phyloP scores from a whole-genome alignment of 2,329 filamentous ascomycete genomes.

The Venturia asperata region DNA sequence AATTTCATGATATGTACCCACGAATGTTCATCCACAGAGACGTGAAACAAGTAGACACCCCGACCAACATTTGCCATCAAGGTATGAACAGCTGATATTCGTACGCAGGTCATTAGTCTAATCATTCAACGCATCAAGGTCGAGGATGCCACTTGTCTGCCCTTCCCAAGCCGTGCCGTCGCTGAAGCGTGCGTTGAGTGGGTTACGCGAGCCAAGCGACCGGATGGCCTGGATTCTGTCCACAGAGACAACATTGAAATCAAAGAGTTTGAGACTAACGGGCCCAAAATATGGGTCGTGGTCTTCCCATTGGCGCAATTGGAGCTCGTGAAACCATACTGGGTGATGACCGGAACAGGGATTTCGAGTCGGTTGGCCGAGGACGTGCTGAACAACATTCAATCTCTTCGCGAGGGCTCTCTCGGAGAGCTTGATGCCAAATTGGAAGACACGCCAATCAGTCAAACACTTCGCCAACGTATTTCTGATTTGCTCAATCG shows the following conservation, averaged over 20 bases:
- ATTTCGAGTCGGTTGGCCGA: conserved; percentile 18
- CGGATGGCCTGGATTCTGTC: conserved; percentile 16
- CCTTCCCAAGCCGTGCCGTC: conserved; percentile 15
- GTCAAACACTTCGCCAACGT: conserved; percentile 12
- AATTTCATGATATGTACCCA: conserved; percentile 19
- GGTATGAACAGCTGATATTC: neutral
- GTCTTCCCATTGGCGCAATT: conserved; percentile 14
- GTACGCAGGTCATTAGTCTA: conserved; percentile 1
- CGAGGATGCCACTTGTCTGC: conserved; percentile 8
- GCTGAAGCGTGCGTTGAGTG: conserved; percentile 17
- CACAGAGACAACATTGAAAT: conserved; percentile 6
- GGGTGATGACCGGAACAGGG: conserved; percentile 17
- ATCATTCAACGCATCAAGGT: conserved; percentile 17
- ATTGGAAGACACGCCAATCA: neutral
- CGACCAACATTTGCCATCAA: neutral
- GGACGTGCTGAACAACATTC: neutral
- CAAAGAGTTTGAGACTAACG: conserved; percentile 16
- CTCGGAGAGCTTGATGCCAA: neutral
- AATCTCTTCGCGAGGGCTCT: conserved; percentile 15
- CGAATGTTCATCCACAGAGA: conserved; percentile 18
- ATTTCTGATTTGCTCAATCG: conserved; percentile 17
- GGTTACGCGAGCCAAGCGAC: conserved; percentile 7
- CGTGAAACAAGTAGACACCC: conserved; percentile 16
- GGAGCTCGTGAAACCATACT: conserved; percentile 13
- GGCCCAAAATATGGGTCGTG: conserved; percentile 1